Evolutionary conservation across 1,284 basidiomycete genomes (phyloP), one percentile per base, ranked within the genome.

Genomic region (Trichosporon faecale): DNA sequence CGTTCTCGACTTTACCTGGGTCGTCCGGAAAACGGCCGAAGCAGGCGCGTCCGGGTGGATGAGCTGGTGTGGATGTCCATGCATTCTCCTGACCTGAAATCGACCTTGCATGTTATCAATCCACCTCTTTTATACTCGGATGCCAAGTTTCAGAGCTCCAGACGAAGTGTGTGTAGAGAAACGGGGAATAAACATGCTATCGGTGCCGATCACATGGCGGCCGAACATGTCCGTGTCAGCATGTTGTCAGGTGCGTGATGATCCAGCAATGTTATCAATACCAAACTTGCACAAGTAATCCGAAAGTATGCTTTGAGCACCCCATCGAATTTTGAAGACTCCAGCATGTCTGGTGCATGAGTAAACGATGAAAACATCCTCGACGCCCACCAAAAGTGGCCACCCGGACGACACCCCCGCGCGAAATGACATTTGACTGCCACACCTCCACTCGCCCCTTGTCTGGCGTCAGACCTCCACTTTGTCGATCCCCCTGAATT

Each of bases 151-250:
- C 33, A 64, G 63, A 64, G 35, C 63, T 40, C 12, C 63, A 64
- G 3, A n/a, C 4, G 33, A n/a, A 40, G 18, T 40, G 35, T 64
- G 29, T 29, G 33, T 23, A 12, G 57, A 61, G 57, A n/a, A 31
- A 9, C 16, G 29, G 27, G 27, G 29, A 21, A 31, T 31, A 61
- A 31, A 61, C 29, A n/a, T 21, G 27, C 29, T 61, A 14, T 61
- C 57, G 18, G 27, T 61, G 57, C 57, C 57, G 57, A 61, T 61
- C 57, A 61, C 57, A 61, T 61, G 57, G 57, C 57, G 57, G 57
- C 57, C 57, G 57, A 61, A 61, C 16, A 61, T 61, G 57, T 61
- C 57, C 57, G 57, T 61, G 29, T 33, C 29, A 31, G 57, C 57
- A 18, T n/a, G 27, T 8, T 2, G 27, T 18, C 57, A 31, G 9